phyloP scores from a whole-genome alignment of 2,329 filamentous ascomycete genomes.

The Colletotrichum musae region DNA sequence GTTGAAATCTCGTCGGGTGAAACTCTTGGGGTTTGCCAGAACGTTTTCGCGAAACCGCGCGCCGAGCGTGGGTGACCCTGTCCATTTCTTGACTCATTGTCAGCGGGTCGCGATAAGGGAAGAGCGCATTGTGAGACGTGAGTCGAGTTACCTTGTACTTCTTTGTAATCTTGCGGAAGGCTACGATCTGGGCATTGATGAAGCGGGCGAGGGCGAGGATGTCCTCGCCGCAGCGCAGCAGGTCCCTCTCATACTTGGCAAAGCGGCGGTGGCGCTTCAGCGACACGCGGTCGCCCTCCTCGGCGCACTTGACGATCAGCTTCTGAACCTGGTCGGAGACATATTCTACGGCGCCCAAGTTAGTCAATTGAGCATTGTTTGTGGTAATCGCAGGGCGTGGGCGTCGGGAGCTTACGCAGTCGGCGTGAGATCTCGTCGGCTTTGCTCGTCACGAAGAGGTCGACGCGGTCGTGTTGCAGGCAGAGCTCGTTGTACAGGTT shows the following conservation, averaged over 20 bases:
- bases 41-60: slow-evolving; percentile 77
- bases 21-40: slow-evolving; percentile 77
- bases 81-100: slow-evolving; percentile 78
- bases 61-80: slow-evolving; percentile 76
- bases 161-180: slow-evolving; percentile 87
- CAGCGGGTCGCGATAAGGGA: slow-evolving; percentile 26
- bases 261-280: slow-evolving; percentile 66
- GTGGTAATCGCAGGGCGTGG: not conserved
- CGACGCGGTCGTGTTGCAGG: slow-evolving; percentile 82
- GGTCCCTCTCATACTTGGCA: slow-evolving; percentile 66
- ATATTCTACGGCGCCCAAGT: slow-evolving; percentile 56
- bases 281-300: slow-evolving; percentile 52
- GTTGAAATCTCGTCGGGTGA: slow-evolving; percentile 76
- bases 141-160: slow-evolving; percentile 77
- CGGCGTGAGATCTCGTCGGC: slow-evolving; percentile 82
- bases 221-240: slow-evolving; percentile 77
- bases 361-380: slow-evolving; percentile 13
- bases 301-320: slow-evolving; percentile 60
- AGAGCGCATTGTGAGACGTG: not conserved
- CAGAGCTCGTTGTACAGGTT: slow-evolving; percentile 80
- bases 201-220: slow-evolving; percentile 80
- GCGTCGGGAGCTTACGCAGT: slow-evolving; percentile 63
- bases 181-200: slow-evolving; percentile 79
- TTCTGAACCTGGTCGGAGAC: slow-evolving; percentile 64
- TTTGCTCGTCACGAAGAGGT: slow-evolving; percentile 85